These are phyloP conservation scores for Pisolithus marmoratus DNA, from an alignment of 768 basidiomycete species.

Conservation along the genomic window DNA sequence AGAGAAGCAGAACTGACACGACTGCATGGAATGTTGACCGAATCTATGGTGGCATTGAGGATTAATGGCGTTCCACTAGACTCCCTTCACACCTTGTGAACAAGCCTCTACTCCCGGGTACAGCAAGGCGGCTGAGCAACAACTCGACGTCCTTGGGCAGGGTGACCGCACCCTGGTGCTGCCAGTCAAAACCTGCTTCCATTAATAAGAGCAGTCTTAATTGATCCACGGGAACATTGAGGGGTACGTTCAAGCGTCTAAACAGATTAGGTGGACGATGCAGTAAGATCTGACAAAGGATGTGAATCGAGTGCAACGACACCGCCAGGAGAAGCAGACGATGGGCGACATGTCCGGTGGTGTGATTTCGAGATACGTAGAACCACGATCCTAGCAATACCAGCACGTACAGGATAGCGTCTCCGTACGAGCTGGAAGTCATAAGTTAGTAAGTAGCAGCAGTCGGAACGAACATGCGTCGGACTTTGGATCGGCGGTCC, in stretches of 20 bases:
- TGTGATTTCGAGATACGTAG: slow-evolving; percentile 11
- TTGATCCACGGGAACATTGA: slow-evolving; percentile 48
- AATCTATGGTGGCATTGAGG: slow-evolving; percentile 38
- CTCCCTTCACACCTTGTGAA: slow-evolving; percentile 48
- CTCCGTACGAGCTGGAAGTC: neutral
- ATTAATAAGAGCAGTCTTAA: slow-evolving; percentile 43
- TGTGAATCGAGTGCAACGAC: slow-evolving; percentile 12
- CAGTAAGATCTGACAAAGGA: slow-evolving; percentile 10
- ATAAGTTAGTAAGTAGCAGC: neutral
- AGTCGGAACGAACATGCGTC: neutral
- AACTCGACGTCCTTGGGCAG: slow-evolving; percentile 45
- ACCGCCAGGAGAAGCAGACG: slow-evolving; percentile 8
- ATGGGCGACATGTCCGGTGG: neutral
- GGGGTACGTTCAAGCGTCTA: slow-evolving; percentile 44
- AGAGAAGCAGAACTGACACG: slow-evolving; percentile 62
- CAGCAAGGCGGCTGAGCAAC: slow-evolving; percentile 49
- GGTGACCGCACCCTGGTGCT: neutral
- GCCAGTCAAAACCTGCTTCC: slow-evolving; percentile 32
- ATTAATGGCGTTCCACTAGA: neutral
- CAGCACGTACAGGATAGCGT: neutral
- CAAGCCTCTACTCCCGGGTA: slow-evolving; percentile 49
- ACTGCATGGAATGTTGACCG: slow-evolving; percentile 58
- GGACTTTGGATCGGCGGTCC: neutral
- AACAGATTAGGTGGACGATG: slow-evolving; percentile 61
- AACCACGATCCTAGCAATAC: slow-evolving; percentile 2